phyloP scores from a whole-genome alignment of 306 rosid genomes.

The Cyclanthera cordifolia region DNA sequence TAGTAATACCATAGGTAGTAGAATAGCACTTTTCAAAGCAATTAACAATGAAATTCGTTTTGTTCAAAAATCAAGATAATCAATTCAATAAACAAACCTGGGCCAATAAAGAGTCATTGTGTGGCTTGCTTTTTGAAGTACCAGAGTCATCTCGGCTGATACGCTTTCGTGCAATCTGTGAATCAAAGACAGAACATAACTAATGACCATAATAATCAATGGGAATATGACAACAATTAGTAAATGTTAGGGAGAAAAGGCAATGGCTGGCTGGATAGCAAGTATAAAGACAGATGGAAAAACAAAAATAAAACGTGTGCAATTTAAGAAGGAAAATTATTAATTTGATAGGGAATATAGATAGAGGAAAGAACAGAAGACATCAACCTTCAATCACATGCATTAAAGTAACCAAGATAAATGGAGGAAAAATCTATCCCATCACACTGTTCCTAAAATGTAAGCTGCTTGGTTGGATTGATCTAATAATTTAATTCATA shows the following conservation, averaged over 20 bases:
- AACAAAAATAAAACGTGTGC: neutral
- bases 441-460: neutral
- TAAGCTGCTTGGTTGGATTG: neutral
- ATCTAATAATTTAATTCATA: no score
- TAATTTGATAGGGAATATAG: neutral
- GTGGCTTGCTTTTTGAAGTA: conserved; percentile 50
- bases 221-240: neutral
- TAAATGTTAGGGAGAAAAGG: neutral
- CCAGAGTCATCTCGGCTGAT: conserved; percentile 36
- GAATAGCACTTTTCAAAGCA: neutral
- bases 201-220: neutral
- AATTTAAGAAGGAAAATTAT: neutral
- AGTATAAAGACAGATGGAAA: neutral
- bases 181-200: neutral
- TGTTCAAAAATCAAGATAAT: neutral
- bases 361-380: neutral
- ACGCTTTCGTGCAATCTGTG: conserved; percentile 56
- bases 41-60: neutral
- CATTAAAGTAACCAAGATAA: neutral
- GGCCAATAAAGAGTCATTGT: conserved; percentile 51
- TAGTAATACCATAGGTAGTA: neutral
- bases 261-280: neutral
- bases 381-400: neutral
- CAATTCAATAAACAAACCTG: conserved; percentile 48
- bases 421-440: neutral